phyloP scores from a whole-genome alignment of 2,329 filamentous ascomycete genomes.

The Diaporthe caulivora region DNA sequence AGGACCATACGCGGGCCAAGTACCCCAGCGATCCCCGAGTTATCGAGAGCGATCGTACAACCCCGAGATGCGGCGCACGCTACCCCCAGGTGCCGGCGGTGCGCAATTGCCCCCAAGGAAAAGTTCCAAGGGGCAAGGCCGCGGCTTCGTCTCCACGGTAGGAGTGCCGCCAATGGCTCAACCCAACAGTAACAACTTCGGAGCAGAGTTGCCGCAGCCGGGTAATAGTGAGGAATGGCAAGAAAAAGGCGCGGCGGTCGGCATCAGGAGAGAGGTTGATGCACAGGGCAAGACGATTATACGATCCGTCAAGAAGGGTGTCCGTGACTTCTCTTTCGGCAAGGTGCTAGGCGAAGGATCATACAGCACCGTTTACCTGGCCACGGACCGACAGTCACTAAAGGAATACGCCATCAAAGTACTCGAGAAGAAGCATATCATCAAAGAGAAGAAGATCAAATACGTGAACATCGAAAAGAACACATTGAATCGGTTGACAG shows the following conservation, averaged over 20 bases:
- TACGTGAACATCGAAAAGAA: conserved; percentile 99
- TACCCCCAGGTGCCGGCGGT: conserved; percentile 52
- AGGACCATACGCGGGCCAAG: conserved; percentile 60
- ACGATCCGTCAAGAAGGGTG: conserved; percentile 93
- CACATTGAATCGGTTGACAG: conserved; percentile 93
- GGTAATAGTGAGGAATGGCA: conserved; percentile 92
- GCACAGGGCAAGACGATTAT: conserved; percentile 84
- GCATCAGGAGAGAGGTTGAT: conserved; percentile 85
- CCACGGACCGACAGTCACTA: conserved; percentile 91
- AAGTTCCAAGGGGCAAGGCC: conserved; percentile 79
- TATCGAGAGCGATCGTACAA: conserved; percentile 77
- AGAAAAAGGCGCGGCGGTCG: conserved; percentile 90
- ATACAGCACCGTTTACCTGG: conserved; percentile 95
- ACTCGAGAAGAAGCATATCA: conserved; percentile 97
- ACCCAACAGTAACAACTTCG: conserved; percentile 45
- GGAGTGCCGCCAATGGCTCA: conserved; percentile 59
- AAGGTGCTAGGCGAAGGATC: conserved; percentile 93
- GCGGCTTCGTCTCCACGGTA: conserved; percentile 63
- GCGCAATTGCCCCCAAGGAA: conserved; percentile 79
- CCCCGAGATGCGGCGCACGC: conserved; percentile 64
- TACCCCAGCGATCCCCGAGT: conserved; percentile 76
- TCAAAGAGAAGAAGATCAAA: conserved; percentile 99
- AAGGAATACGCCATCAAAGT: conserved; percentile 99
- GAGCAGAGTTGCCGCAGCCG: conserved; percentile 57
- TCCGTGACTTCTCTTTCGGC: conserved; percentile 96